Conservation (phyloP, 148 eudicot genomes). For the Cornus kousa region DNA sequence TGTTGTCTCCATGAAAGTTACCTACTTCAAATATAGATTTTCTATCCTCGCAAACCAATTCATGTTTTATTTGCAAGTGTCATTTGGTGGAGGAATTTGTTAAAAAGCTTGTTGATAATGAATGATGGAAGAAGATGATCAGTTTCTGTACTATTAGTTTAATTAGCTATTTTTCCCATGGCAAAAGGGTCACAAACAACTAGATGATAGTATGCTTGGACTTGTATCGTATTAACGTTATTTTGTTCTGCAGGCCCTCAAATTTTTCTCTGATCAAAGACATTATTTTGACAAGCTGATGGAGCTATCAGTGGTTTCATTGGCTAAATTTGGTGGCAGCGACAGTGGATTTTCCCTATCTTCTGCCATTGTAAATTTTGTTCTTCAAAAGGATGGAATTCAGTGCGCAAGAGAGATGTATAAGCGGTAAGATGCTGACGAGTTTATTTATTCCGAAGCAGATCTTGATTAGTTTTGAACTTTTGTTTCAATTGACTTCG, state of each 20-base stretch:
- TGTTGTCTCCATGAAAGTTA: too few relatives aligned
- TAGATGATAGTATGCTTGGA: neutral
- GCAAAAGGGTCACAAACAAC: too few relatives aligned
- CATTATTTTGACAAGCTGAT: conserved; percentile 55
- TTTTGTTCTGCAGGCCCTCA: conserved; percentile 56
- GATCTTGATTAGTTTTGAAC: too few relatives aligned
- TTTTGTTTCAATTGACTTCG: neutral
- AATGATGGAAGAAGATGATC: too few relatives aligned
- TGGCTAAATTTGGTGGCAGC: conserved; percentile 75
- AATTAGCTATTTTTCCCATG: too few relatives aligned
- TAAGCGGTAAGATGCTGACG: conserved; percentile 48
- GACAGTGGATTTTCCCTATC: conserved; percentile 78
- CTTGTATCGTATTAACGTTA: neutral
- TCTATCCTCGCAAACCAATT: too few relatives aligned
- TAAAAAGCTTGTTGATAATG: too few relatives aligned
- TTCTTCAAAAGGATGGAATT: conserved; percentile 62
- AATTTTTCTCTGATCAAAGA: conserved; percentile 47
- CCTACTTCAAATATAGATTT: too few relatives aligned
- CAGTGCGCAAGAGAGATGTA: conserved; percentile 70
- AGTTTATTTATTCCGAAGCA: neutral
- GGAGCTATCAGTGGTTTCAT: conserved; percentile 48
- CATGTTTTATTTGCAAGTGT: too few relatives aligned
- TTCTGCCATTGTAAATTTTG: conserved; percentile 46
- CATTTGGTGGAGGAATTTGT: too few relatives aligned
- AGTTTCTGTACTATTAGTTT: too few relatives aligned